phyloP scores from a whole-genome alignment of 73 alveolate species.

The Tetrahymena elliotti region DNA sequence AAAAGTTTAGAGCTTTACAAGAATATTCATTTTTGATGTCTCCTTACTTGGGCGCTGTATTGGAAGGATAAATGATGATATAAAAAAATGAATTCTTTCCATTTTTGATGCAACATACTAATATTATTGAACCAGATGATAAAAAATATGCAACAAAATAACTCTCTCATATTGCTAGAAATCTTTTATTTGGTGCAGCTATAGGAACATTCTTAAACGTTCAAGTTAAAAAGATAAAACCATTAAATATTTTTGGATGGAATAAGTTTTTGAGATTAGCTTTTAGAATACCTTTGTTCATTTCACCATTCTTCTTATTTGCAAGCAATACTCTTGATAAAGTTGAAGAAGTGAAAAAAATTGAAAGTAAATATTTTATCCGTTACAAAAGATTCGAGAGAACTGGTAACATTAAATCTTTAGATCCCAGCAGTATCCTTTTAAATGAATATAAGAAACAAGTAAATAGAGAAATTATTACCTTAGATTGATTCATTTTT shows the following conservation, averaged over 20 bases:
- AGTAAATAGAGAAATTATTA: not conserved
- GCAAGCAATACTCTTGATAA: not conserved
- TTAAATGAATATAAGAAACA: not conserved
- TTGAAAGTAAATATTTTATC: not conserved
- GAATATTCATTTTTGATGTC: not conserved
- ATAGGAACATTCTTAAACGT: not conserved
- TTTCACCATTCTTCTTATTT: not conserved
- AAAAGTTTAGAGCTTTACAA: too few species aligned
- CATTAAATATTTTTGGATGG: not conserved
- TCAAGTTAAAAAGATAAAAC: not conserved
- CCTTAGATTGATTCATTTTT: not conserved
- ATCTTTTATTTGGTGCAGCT: not conserved
- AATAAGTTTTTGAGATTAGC: not conserved
- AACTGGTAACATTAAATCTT: not conserved
- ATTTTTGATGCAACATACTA: not conserved
- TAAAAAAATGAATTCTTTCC: not conserved
- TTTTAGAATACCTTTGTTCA: not conserved
- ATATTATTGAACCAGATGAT: not conserved
- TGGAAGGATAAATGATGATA: not conserved
- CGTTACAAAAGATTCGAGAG: not conserved
- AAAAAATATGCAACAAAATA: not conserved
- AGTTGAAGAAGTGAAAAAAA: not conserved
- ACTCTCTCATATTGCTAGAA: not conserved
- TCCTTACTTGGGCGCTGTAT: not conserved
- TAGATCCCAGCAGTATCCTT: not conserved